Percentiles rank a stretch among this genome's conserved stretches.
Evolutionary conservation across 2,329 filamentous ascomycete species (phyloP).

Genomic region (Clarireedia sp.): DNA sequence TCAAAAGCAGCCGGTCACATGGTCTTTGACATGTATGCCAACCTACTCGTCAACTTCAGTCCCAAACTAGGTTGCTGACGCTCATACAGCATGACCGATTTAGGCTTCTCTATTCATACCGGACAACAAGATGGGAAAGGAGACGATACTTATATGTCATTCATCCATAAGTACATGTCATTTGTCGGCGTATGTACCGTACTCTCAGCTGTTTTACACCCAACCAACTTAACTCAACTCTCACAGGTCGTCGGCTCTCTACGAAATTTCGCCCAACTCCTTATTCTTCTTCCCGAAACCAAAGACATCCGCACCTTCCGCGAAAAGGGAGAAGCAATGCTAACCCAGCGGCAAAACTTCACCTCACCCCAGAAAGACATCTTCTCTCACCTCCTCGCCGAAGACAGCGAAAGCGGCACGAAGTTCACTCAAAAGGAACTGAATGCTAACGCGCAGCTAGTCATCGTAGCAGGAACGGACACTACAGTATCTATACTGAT

Average conservation of each 20-base stretch:
- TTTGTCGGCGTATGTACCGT: constrained; percentile 4
- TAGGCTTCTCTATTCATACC: constrained; percentile 14
- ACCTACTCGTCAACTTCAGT: neutral
- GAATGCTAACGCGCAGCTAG: constrained; percentile 14
- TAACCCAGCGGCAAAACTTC: constrained; percentile 10
- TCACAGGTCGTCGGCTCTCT: constrained; percentile 9
- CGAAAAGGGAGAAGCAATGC: constrained; percentile 9
- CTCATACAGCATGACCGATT: constrained; percentile 13
- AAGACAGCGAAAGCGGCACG: constrained; percentile 2
- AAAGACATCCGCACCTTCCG: constrained; percentile 11
- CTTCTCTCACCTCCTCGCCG: constrained; percentile 12
- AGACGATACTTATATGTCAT: constrained; percentile 13
- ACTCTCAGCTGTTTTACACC: neutral
- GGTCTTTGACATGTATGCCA: constrained; percentile 15
- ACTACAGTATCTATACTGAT: constrained; percentile 8
- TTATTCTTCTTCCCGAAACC: constrained; percentile 9
- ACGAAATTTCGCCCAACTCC: constrained; percentile 9
- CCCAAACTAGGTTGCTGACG: too few relatives aligned
- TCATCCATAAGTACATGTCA: constrained; percentile 14
- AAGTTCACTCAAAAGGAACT: constrained; percentile 12
- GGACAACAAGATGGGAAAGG: constrained; percentile 14
- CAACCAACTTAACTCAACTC: neutral
- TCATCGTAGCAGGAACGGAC: constrained; percentile 14
- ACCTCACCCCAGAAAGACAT: constrained; percentile 13
- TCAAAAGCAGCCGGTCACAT: constrained; percentile 10